Evolutionary conservation across 805 yeast species (phyloP).

Genomic region (Metschnikowia kunwiensis): DNA sequence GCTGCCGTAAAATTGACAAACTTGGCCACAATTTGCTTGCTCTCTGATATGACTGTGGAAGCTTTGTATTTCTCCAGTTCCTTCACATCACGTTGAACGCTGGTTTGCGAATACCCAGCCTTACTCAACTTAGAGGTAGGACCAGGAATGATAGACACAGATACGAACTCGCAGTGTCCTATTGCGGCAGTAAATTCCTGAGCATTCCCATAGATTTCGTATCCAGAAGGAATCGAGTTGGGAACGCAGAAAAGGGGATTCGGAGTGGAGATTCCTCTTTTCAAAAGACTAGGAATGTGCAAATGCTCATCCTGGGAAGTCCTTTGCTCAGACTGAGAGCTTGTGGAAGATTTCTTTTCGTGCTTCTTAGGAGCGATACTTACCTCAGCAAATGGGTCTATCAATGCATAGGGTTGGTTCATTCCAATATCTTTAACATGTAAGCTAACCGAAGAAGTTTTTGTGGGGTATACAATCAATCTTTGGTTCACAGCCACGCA

Average conservation of each 20-base stretch:
- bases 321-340: slow-evolving; percentile 16
- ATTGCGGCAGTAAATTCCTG: slow-evolving; percentile 34
- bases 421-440: slow-evolving; percentile 44
- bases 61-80: slow-evolving; percentile 11
- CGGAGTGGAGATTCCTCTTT: slow-evolving; percentile 57
- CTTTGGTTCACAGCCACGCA: slow-evolving; percentile 60
- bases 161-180: slow-evolving; percentile 42
- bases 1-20: slow-evolving; percentile 38
- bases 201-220: slow-evolving; percentile 46
- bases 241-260: slow-evolving; percentile 34
- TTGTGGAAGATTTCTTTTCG: slow-evolving; percentile 21
- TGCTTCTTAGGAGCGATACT: slow-evolving; percentile 66
- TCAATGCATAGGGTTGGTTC: slow-evolving; percentile 43
- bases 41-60: slow-evolving; percentile 25
- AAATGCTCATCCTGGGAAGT: slow-evolving; percentile 20
- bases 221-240: slow-evolving; percentile 22
- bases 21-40: slow-evolving; percentile 49
- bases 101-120: slow-evolving; percentile 4
- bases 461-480: slow-evolving; percentile 66
- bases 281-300: slow-evolving; percentile 40
- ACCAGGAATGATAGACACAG: slow-evolving; percentile 51
- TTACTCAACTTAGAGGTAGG: slow-evolving; percentile 35
- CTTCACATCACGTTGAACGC: slow-evolving; percentile 1
- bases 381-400: slow-evolving; percentile 64
- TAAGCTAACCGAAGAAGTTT: slow-evolving; percentile 58